Evolutionary conservation across 345 rosid genomes (phyloP).

Genomic region (Hypericum perforatum): DNA sequence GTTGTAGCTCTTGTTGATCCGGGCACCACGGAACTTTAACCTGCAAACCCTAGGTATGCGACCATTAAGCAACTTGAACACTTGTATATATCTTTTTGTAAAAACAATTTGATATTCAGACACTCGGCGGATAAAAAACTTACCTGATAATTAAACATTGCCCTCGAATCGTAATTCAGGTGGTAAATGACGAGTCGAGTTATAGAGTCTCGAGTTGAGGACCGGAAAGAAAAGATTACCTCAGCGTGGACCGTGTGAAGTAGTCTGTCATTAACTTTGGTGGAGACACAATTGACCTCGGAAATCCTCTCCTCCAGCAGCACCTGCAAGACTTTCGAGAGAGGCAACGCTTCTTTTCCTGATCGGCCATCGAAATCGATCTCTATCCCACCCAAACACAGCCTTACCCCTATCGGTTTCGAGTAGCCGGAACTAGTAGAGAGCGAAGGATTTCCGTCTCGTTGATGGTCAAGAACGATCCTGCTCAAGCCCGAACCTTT

Average conservation of each 20-base stretch:
- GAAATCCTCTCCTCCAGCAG: constrained; percentile 32
- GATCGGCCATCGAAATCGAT: constrained; percentile 22
- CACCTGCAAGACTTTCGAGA: constrained; percentile 30
- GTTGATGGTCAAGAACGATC: background rate
- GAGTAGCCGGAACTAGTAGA: background rate
- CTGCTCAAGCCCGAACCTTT: constrained; percentile 10
- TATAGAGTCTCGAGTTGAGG: too few relatives aligned
- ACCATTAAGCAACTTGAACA: too few relatives aligned
- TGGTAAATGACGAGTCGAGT: too few relatives aligned
- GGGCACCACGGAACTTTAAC: too few relatives aligned
- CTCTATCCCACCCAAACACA: constrained; percentile 33
- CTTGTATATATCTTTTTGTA: too few relatives aligned
- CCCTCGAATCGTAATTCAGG: too few relatives aligned
- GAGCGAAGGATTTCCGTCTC: constrained; percentile 3
- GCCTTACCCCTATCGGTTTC: constrained; percentile 17
- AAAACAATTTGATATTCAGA: too few relatives aligned
- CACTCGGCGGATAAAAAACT: too few relatives aligned
- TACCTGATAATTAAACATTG: too few relatives aligned
- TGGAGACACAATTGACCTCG: constrained; percentile 27
- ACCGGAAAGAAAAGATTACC: constrained; percentile 12
- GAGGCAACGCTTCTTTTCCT: constrained; percentile 23
- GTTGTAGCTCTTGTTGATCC: too few relatives aligned
- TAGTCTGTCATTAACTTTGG: constrained; percentile 30
- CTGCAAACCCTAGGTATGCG: too few relatives aligned
- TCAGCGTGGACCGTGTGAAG: constrained; percentile 37